Conservation (phyloP, 2,329 filamentous ascomycete genomes). For the Zarea fungicola region DNA sequence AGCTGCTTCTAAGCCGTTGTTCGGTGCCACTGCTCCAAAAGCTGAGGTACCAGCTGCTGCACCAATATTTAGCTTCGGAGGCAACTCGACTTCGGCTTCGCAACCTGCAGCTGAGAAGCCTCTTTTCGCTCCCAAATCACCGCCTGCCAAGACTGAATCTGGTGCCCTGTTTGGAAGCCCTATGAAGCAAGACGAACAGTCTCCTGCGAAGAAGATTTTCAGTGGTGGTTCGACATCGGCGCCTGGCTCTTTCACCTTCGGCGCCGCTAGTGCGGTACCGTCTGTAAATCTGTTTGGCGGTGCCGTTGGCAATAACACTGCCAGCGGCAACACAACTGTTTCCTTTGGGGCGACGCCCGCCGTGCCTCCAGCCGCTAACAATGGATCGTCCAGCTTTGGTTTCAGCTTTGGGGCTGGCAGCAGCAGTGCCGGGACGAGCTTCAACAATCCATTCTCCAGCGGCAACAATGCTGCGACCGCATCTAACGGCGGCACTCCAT, state of each 20-base stretch:
- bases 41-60: constrained; percentile 21
- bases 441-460: constrained; percentile 38
- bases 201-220: constrained; percentile 32
- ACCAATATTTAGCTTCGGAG: constrained; percentile 30
- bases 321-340: constrained; percentile 25
- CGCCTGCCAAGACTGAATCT: constrained; percentile 21
- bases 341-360: constrained; percentile 30
- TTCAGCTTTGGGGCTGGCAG: constrained; percentile 29
- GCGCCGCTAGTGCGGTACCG: constrained; percentile 18
- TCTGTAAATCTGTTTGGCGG: constrained; percentile 36
- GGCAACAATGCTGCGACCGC: constrained; percentile 20
- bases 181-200: constrained; percentile 39
- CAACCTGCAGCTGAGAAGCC: constrained; percentile 28
- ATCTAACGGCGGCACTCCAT: constrained; percentile 27
- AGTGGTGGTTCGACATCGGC: constrained; percentile 19
- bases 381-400: constrained; percentile 20
- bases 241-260: constrained; percentile 32
- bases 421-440: constrained; percentile 23
- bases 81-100: constrained; percentile 23
- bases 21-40: constrained; percentile 23
- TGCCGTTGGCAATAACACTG: constrained; percentile 21
- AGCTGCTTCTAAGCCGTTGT: constrained; percentile 22
- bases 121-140: constrained; percentile 34
- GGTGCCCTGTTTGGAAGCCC: constrained; percentile 36
- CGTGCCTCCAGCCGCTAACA: constrained; percentile 19